Percentiles rank a stretch among this genome's conserved stretches.
Evolutionary conservation across 257 asterid species (phyloP).

Genomic region (Sherardia arvensis): DNA sequence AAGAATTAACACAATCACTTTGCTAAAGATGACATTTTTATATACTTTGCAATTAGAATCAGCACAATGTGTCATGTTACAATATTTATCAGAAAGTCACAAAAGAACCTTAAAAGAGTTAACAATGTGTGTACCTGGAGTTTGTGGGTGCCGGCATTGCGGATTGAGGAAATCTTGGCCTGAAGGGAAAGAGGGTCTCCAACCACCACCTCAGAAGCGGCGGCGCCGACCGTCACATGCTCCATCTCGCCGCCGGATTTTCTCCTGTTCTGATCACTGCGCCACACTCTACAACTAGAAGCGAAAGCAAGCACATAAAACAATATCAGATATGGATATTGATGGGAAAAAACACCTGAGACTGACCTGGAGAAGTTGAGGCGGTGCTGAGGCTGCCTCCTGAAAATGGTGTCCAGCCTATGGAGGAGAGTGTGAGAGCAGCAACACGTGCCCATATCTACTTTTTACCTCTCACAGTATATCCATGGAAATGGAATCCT

Average conservation of each 20-base stretch:
- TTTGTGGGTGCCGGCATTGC: slow-evolving; percentile 49
- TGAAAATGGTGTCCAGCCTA: background rate
- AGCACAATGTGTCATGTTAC: too few relatives aligned
- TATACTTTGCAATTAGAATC: too few relatives aligned
- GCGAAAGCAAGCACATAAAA: background rate
- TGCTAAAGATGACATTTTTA: background rate
- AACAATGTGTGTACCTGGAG: slow-evolving; percentile 43
- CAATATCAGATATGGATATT: background rate
- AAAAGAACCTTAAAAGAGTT: background rate
- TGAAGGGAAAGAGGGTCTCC: slow-evolving; percentile 41
- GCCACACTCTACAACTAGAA: slow-evolving; percentile 14
- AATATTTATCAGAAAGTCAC: background rate
- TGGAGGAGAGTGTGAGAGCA: background rate
- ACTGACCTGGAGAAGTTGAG: slow-evolving; percentile 7
- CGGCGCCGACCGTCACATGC: slow-evolving; percentile 31
- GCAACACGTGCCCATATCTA: background rate
- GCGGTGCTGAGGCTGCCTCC: background rate
- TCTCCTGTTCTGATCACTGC: slow-evolving; percentile 8
- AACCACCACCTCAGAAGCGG: slow-evolving; percentile 53
- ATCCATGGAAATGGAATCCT: background rate
- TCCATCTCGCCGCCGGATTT: slow-evolving; percentile 34
- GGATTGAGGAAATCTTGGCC: slow-evolving; percentile 49
- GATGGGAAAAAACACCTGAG: background rate
- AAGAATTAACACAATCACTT: background rate
- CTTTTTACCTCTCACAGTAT: background rate